A percentile compares a stretch with the other conserved stretches of the same genome.
Conservation (phyloP, 257 asterid genomes). For the Solanum paucissectum region DNA sequence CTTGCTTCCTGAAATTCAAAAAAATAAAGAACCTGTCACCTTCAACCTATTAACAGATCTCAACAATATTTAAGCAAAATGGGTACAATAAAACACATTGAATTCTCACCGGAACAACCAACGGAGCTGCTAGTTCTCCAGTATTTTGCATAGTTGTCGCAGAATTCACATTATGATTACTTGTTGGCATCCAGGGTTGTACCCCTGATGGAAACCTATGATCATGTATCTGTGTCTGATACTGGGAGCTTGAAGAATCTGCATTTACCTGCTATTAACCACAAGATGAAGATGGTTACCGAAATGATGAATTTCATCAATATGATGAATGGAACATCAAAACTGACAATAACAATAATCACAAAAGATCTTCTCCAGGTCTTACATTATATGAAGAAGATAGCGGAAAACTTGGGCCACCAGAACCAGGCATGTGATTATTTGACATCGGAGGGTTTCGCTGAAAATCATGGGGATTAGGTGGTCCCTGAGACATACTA, state of each 20-base stretch:
- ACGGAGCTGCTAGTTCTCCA: conserved; percentile 26
- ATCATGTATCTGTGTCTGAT: conserved; percentile 36
- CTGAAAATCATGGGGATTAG: conserved; percentile 42
- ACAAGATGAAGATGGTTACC: conserved; percentile 34
- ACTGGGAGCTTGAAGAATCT: conserved; percentile 31
- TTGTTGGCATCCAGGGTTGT: conserved; percentile 57
- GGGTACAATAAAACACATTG: background rate
- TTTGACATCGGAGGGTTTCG: conserved; percentile 31
- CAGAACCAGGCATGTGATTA: conserved; percentile 48
- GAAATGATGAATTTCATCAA: background rate
- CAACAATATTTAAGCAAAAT: background rate
- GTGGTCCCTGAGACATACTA: conserved; percentile 45
- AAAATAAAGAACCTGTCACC: background rate
- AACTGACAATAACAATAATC: background rate
- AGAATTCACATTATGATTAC: conserved; percentile 46
- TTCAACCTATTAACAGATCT: background rate
- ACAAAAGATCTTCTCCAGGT: background rate
- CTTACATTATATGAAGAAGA: conserved; percentile 49
- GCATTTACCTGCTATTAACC: conserved; percentile 47
- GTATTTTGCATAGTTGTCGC: conserved; percentile 41
- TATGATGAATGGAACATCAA: background rate
- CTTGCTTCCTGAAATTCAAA: conserved; percentile 40
- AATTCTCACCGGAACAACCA: conserved; percentile 27
- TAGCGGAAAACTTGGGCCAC: conserved; percentile 46
- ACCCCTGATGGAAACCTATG: conserved; percentile 38